These are phyloP conservation scores for Chlamydomonas schloesseri DNA, from an alignment of 139 green algal species.

Conservation along the genomic window DNA sequence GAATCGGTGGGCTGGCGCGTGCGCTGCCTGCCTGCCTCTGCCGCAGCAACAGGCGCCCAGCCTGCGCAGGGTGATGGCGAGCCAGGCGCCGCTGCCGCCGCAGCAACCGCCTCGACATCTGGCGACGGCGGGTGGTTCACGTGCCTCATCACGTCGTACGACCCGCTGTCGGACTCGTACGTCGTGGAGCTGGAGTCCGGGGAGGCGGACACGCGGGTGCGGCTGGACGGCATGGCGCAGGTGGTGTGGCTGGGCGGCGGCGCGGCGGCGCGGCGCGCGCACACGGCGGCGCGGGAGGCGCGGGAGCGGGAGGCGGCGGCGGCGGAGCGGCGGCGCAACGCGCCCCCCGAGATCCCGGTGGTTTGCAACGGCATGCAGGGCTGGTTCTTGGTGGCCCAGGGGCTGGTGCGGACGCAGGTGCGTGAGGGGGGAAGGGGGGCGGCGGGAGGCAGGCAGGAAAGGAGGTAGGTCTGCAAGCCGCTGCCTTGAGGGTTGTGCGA, in stretches of 20 bases:
- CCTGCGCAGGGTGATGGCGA: neutral
- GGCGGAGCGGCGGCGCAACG: slow-evolving; percentile 41
- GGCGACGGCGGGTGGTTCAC: neutral
- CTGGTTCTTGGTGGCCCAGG: slow-evolving; percentile 53
- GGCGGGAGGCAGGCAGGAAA: too few relatives aligned
- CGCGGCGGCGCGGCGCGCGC: neutral
- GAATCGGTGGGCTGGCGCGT: slow-evolving; percentile 25
- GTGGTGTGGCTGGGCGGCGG: neutral
- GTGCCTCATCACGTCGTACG: slow-evolving; percentile 37
- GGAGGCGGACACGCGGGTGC: slow-evolving; percentile 55
- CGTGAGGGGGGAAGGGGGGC: too few relatives aligned
- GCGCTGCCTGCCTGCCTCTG: neutral
- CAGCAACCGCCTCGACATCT: neutral
- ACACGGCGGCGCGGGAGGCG: neutral
- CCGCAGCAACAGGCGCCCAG: slow-evolving; percentile 32
- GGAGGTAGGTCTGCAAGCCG: too few relatives aligned
- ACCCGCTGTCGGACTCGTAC: slow-evolving; percentile 36
- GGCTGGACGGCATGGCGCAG: slow-evolving; percentile 7
- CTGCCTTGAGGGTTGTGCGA: too few relatives aligned
- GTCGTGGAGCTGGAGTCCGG: slow-evolving; percentile 77
- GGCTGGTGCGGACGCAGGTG: slow-evolving; percentile 21
- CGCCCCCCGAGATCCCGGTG: slow-evolving; percentile 64
- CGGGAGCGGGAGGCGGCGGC: neutral
- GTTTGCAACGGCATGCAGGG: slow-evolving; percentile 72
- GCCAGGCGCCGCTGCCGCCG: neutral